Conservation (phyloP, 2,329 filamentous ascomycete genomes). For the Elsinoe ampelina region DNA sequence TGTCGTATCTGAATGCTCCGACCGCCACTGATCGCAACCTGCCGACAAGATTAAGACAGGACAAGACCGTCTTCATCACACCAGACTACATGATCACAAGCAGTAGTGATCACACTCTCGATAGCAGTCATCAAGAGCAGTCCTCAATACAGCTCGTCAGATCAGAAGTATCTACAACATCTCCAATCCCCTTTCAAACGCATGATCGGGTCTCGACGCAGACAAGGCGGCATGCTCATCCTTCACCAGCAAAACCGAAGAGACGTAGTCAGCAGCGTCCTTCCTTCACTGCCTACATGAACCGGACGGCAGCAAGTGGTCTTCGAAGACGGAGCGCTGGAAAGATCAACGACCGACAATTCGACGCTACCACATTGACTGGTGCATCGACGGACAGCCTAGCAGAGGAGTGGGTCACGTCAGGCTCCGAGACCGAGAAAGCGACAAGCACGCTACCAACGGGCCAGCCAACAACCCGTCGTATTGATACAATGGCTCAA, state of each 20-base stretch:
- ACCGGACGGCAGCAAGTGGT: slow-evolving; percentile 12
- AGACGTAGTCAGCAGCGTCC: slow-evolving; percentile 8
- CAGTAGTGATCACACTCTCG: neutral
- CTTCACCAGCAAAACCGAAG: neutral
- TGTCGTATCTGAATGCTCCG: slow-evolving; percentile 1
- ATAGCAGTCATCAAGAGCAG: neutral
- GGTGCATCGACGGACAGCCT: neutral
- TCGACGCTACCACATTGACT: neutral
- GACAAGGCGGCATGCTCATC: neutral
- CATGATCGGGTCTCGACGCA: slow-evolving; percentile 18
- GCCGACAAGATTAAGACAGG: neutral
- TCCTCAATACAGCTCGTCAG: neutral
- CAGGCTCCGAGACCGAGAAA: neutral
- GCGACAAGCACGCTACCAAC: neutral
- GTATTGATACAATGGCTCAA: neutral
- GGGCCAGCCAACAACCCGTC: neutral
- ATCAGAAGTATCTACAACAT: neutral
- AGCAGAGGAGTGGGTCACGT: neutral
- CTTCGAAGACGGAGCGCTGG: slow-evolving; percentile 1
- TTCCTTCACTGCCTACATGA: slow-evolving; percentile 14
- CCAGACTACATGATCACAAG: slow-evolving; percentile 6
- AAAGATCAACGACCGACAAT: neutral
- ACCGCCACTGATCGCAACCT: neutral
- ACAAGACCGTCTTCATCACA: neutral
- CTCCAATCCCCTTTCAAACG: too few species aligned